These are phyloP conservation scores for Macrolepiota albuminosa DNA, from an alignment of 768 basidiomycete species.

Conservation along the genomic window DNA sequence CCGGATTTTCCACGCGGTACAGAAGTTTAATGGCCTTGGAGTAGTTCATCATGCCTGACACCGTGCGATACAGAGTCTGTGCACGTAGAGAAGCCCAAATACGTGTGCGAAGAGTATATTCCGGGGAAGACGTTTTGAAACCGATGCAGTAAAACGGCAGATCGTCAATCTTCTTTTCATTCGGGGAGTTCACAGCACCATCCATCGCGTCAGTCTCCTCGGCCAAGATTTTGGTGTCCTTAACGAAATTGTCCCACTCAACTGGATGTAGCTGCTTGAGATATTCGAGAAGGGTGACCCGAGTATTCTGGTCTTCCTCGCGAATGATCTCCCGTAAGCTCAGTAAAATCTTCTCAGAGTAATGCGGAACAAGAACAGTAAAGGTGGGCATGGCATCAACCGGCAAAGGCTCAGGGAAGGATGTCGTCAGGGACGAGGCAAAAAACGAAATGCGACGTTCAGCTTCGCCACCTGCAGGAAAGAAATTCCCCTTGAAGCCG, in stretches of 20 bases:
- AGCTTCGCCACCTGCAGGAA: constrained; percentile 92
- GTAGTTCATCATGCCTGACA: constrained; percentile 99
- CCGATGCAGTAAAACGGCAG: constrained; percentile 99
- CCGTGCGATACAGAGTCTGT: constrained; percentile 96
- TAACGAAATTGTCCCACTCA: constrained; percentile 99
- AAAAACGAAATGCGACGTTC: constrained; percentile 99
- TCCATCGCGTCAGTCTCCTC: constrained; percentile 73
- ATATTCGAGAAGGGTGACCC: constrained; percentile 96
- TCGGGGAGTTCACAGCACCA: constrained; percentile 46
- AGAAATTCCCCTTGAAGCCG: constrained; percentile 76
- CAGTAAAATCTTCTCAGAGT: constrained; percentile 97
- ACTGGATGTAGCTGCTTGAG: constrained; percentile 97
- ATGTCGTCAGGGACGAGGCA: constrained; percentile 93
- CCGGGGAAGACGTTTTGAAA: constrained; percentile 98
- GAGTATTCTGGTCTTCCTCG: constrained; percentile 94
- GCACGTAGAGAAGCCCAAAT: constrained; percentile 99
- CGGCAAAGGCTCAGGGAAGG: constrained; percentile 91
- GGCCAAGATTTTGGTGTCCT: constrained; percentile 97
- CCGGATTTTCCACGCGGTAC: constrained; percentile 98
- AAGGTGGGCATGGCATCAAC: constrained; percentile 99
- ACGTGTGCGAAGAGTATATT: constrained; percentile 97
- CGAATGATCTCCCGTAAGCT: constrained; percentile 97
- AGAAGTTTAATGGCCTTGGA: constrained; percentile 99
- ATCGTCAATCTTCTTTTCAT: constrained; percentile 92
- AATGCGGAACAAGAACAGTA: constrained; percentile 98